Conservation (phyloP, 345 rosid species). For the Arabidopsis suecica region DNA sequence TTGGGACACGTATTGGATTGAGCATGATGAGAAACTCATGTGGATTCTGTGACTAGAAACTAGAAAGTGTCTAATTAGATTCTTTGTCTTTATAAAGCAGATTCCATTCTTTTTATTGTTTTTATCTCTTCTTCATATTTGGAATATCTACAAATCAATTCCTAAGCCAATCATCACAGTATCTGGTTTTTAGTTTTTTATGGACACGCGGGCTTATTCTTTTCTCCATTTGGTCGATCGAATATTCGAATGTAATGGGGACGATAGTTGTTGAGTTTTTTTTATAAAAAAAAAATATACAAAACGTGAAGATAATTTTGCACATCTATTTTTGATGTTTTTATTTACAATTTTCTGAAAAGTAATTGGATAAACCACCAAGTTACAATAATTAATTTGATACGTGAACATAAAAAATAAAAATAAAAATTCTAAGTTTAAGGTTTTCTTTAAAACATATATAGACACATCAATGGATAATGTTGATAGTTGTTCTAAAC, state of each 20-base stretch:
- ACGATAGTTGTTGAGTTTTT: background rate
- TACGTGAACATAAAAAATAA: background rate
- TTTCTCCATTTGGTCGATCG: conserved; percentile 24
- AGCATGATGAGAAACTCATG: conserved; percentile 27
- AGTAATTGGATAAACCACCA: background rate
- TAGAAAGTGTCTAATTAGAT: conserved; percentile 34
- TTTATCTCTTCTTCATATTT: conserved; percentile 9
- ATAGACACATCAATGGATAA: background rate
- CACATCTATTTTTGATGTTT: background rate
- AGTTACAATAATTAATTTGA: background rate
- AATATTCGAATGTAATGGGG: conserved; percentile 28
- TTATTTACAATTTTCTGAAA: background rate
- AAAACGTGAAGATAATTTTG: conserved; percentile 10
- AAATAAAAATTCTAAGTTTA: background rate
- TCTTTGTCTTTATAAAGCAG: conserved; percentile 33
- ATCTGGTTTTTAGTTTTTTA: conserved; percentile 17
- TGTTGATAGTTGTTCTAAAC: background rate
- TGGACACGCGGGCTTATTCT: conserved; percentile 35
- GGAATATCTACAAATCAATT: conserved; percentile 32
- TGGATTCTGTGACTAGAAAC: conserved; percentile 40
- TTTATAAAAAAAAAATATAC: background rate
- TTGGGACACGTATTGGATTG: conserved; percentile 38
- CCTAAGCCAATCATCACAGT: conserved; percentile 30
- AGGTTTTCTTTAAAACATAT: background rate
- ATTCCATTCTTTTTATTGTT: conserved; percentile 25